phyloP scores from a whole-genome alignment of 2,329 filamentous ascomycete genomes.

The Exserohilum rostratum region DNA sequence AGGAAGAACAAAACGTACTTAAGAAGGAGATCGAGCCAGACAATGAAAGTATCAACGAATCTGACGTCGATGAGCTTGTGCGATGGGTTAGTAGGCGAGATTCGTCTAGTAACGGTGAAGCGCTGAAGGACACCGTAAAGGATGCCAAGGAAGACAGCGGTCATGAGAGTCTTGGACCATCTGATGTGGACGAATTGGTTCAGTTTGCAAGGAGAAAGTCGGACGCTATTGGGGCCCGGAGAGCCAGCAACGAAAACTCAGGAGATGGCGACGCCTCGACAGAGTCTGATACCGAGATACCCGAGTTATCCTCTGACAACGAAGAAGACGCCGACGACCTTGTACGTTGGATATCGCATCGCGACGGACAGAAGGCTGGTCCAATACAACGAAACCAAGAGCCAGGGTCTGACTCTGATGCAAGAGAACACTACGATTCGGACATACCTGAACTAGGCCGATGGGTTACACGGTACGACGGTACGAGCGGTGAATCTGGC shows the following conservation, averaged over 20 bases:
- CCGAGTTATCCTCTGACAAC: conserved; percentile 17
- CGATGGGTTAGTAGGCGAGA: conserved; percentile 43
- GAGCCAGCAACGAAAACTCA: not conserved
- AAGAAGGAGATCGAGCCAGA: conserved; percentile 20
- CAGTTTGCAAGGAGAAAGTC: conserved; percentile 32
- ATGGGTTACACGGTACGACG: conserved; percentile 29
- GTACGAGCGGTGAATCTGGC: conserved; percentile 33
- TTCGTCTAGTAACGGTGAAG: conserved; percentile 37
- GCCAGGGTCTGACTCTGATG: conserved; percentile 15
- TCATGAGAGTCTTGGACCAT: conserved; percentile 37
- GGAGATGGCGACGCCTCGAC: conserved; percentile 39
- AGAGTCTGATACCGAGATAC: conserved; percentile 34
- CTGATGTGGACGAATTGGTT: conserved; percentile 43
- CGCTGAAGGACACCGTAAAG: conserved; percentile 5
- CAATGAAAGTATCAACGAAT: conserved; percentile 37
- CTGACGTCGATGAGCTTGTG: conserved; percentile 41
- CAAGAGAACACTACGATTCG: conserved; percentile 22
- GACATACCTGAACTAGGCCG: conserved; percentile 32
- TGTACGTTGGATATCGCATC: conserved; percentile 33
- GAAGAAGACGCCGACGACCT: conserved; percentile 31
- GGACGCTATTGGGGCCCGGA: not conserved
- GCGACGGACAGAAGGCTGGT: conserved; percentile 29
- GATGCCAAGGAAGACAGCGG: conserved; percentile 29
- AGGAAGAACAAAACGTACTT: conserved; percentile 7
- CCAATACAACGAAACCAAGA: conserved; percentile 21